Percentiles rank a stretch among this genome's conserved stretches.
phyloP scores from a whole-genome alignment of 1,139 yeast genomes.

The Lodderomyces metapsilosis region DNA sequence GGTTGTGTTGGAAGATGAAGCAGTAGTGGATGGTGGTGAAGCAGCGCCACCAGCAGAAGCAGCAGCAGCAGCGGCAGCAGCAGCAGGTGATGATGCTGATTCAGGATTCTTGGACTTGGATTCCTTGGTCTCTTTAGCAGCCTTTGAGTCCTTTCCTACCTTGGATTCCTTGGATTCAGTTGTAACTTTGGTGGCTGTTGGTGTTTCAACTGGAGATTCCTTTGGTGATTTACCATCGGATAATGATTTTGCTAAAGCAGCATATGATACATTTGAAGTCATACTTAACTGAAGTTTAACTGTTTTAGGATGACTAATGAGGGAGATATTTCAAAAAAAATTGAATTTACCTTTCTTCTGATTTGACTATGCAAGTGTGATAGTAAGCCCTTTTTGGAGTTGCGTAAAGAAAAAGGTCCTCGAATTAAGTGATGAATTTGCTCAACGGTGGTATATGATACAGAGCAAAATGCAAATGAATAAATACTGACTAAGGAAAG shows the following conservation, averaged over 20 bases:
- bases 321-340: too few relatives aligned
- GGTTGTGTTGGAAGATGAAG: conserved; percentile 2
- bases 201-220: conserved; percentile 3
- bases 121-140: conserved; percentile 1
- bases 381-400: too few relatives aligned
- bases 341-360: too few relatives aligned
- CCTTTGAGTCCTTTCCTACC: not conserved
- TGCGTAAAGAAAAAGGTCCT: too few relatives aligned
- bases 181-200: conserved; percentile 6
- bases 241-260: conserved; percentile 31
- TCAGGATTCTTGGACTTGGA: conserved; percentile 5
- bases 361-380: too few relatives aligned
- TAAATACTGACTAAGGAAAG: too few relatives aligned
- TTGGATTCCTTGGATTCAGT: conserved; percentile 9
- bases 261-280: conserved; percentile 25
- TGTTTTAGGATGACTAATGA: too few relatives aligned
- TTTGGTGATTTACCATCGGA: conserved; percentile 6
- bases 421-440: too few relatives aligned
- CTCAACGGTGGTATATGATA: too few relatives aligned
- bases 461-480: too few relatives aligned
- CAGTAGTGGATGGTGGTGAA: not conserved
- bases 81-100: conserved; percentile 3
- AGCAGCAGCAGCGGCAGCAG: too few relatives aligned
- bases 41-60: too few relatives aligned
- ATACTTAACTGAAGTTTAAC: conserved; percentile 4